A percentile compares a stretch with the other conserved stretches of the same genome.
These are phyloP conservation scores for Hyphodiscus sp. DNA, from an alignment of 2,329 filamentous ascomycete species.

Conservation along the genomic window DNA sequence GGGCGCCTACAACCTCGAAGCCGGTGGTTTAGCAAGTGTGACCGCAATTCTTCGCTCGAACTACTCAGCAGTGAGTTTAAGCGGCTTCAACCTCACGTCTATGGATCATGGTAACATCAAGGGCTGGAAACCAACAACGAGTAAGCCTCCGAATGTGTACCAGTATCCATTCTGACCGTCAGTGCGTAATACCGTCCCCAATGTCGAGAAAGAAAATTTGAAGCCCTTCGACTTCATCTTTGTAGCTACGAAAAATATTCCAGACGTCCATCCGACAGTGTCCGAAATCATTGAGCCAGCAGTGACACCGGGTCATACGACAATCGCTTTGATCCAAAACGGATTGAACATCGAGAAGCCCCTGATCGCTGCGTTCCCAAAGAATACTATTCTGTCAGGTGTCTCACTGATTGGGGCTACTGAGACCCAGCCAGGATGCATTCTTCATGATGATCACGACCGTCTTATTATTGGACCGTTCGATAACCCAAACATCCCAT, in stretches of 20 bases:
- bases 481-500: constrained; percentile 13
- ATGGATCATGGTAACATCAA: too few species aligned
- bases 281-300: constrained; percentile 20
- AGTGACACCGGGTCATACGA: constrained; percentile 19
- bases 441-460: constrained; percentile 22
- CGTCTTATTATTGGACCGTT: constrained; percentile 19
- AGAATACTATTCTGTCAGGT: constrained; percentile 21
- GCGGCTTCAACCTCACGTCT: too few species aligned
- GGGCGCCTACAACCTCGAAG: constrained; percentile 22
- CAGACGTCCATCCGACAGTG: constrained; percentile 31
- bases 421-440: constrained; percentile 15
- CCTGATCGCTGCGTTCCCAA: constrained; percentile 18
- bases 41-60: constrained; percentile 23
- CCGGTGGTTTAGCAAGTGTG: constrained; percentile 17
- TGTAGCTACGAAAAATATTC: constrained; percentile 24
- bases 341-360: constrained; percentile 26
- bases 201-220: background rate
- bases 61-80: constrained; percentile 14
- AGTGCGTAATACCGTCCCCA: too few species aligned
- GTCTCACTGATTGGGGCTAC: constrained; percentile 22
- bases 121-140: too few species aligned
- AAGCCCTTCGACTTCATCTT: constrained; percentile 21
- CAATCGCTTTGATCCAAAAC: constrained; percentile 24
- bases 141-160: too few species aligned
- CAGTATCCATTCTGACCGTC: too few species aligned